Base-by-base conservation (phyloP, 192 early-diverging fungal species). In the Coemansia reversa region DNA sequence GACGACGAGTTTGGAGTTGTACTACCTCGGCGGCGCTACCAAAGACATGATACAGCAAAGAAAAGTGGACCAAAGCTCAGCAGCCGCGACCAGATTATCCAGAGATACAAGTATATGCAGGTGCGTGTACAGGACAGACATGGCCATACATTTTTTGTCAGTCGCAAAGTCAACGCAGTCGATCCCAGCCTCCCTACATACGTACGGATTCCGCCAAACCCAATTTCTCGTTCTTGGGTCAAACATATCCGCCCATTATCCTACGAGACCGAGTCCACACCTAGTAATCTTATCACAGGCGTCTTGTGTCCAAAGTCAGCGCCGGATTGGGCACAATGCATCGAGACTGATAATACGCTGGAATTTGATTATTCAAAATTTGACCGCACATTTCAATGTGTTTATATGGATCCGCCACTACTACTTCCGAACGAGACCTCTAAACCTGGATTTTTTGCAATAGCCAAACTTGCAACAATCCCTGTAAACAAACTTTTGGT, bases 321-420 rank as follows among this genome's bases (percentile, higher is more conserved):
- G 49, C 76, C 67, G 8, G 52, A 70, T 29, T 67, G 55, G 57
- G 60, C 77, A 24, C 70, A 65, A 27, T 62, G 56, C 53, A 68
- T 79, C 8, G 59, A 75, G 20, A 74, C 74, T 2, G 54, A 66
- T 19, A 30, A 22, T 24, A 68, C 69, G 25, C 51, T 79, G 20
- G 69, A 58, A 52, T 76, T 67, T 30, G 74, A 71, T 59, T 75
- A 55, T 58, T 65, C 70, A 50, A 29, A 58, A 32, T 47, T 92
- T 56, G 92, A 88, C n/a, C 84, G 76, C 24, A 75, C 88, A 20
- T 92, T 89, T 72, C 93, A 93, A 58, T 90, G 86, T 12, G 74
- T 95, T n/a, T 92, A 91, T 62, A 93, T 94, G 89, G 93, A 96
- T 69, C 94, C 94, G 24, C 94, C 94, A 20, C 70, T 96, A 9